Conservation (phyloP, 2,329 filamentous ascomycete species). For the Neonectria ditissima region DNA sequence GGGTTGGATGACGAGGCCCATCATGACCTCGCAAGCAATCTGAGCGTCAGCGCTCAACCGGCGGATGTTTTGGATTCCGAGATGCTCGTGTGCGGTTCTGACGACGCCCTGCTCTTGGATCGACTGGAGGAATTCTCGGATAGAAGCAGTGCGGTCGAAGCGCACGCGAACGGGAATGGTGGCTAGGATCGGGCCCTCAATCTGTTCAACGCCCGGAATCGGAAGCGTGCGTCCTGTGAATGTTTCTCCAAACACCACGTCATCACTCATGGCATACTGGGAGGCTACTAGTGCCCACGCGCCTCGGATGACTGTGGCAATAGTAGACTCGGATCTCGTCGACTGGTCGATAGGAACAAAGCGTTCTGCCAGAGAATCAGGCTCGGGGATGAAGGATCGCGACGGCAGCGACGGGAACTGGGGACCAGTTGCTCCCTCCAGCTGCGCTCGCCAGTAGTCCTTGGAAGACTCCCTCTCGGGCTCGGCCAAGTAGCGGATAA, state of each 20-base stretch:
- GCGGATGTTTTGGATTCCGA: constrained; percentile 52
- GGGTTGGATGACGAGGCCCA: constrained; percentile 61
- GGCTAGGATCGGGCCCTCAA: constrained; percentile 47
- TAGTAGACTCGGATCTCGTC: constrained; percentile 36
- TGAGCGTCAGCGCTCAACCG: constrained; percentile 61
- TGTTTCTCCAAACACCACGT: constrained; percentile 47
- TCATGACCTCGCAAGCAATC: constrained; percentile 66
- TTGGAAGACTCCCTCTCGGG: constrained; percentile 35
- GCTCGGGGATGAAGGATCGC: constrained; percentile 41
- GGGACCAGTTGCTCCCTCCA: constrained; percentile 39
- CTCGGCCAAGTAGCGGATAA: constrained; percentile 38
- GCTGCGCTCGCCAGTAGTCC: constrained; percentile 41
- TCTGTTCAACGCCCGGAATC: constrained; percentile 45
- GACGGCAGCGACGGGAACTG: constrained; percentile 43
- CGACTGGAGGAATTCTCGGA: constrained; percentile 39
- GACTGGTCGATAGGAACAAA: constrained; percentile 37
- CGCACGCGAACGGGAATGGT: constrained; percentile 42
- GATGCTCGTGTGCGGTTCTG: constrained; percentile 46
- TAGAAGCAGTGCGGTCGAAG: constrained; percentile 37
- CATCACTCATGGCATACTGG: constrained; percentile 44
- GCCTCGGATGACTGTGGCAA: constrained; percentile 42
- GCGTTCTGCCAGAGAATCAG: constrained; percentile 34
- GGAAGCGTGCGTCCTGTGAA: constrained; percentile 46
- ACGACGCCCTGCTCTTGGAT: constrained; percentile 46
- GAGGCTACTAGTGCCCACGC: constrained; percentile 47